Evolutionary conservation across 768 basidiomycete genomes (phyloP), one percentile per base, ranked within the genome.

Genomic region (Termitomyces titanicus): DNA sequence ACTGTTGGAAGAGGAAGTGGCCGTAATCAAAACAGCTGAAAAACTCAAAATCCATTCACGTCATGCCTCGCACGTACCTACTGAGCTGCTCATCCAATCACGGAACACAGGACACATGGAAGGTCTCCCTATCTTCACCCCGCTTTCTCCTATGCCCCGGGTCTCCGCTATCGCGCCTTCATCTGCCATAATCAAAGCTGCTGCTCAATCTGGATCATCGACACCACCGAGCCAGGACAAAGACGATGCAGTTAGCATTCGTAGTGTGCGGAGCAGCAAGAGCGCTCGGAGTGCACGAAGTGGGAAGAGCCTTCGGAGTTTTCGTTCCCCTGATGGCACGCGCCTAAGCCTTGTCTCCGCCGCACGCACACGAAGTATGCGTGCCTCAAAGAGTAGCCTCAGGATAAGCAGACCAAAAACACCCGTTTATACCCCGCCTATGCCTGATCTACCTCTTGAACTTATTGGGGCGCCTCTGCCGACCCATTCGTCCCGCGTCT

Each of bases 381-480:
- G 86, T 1, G 75, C 81, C 8, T 88, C 87, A 5, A 82, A 85
- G 60, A 79, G 82, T 22, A 89, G 86, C 63, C 70, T 92, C 8
- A 81, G 89, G 1, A 71, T 89, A 22, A 84, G 82, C 47, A 74
- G 47, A 47, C 22, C 52, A 64, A 66, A 20, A 59, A 60, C 38
- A 9, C 25, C 56, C 18, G 44, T 44, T 6, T 71, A 63, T n/a
- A n/a, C n/a, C n/a, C 75, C 62, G 25, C 74, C 66, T 34, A 68
- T 70, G 2, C 73, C 66, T 15, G 70, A 67, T 53, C 63, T 68
- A 43, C 77, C 64, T 7, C 47, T 58, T 13, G 63, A 62, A 47
- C 57, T 62, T 20, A 24, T 42, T 17, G 38, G 49, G 4, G 39
- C 49, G 11, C 47, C 53, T 1, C 12, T 42, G n/a, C 52, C 48